Base-by-base conservation (phyloP, 2,329 filamentous ascomycete species). In the Lasiodiplodia hormozganensis region DNA sequence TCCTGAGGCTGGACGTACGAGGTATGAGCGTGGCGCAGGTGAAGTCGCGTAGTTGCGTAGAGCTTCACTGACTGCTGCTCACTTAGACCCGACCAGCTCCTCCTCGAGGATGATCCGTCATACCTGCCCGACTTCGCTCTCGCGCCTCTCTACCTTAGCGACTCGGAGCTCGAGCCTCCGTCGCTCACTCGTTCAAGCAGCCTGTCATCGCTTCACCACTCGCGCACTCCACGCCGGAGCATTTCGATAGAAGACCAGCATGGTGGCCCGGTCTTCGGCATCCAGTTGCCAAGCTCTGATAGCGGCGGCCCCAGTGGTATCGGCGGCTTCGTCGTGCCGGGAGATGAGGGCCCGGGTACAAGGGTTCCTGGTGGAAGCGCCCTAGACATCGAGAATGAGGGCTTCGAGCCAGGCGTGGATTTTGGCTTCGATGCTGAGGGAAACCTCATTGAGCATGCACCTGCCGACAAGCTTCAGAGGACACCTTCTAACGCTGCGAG, bases 71-170 rank as follows among this genome's bases (percentile, higher is more conserved):
- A 62, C 25, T 4, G 25, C 25, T 36, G 25, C 25, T 36, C 25
- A 21, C 18, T 14, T 62, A 97, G 93, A 73, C 89, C 87, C 5
- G 88, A 92, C 28, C 90, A 94, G 72, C 89, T 97, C 68, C 83
- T 93, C 3, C 84, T 98, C 2, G 84, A 87, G 66, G 93, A 98
- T 74, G 95, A 98, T 74, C 93, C 94, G 0, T 85, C 88, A 52
- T 97, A 98, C 76, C 80, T 92, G 11, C 89, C 90, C 0, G 88
- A 90, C 53, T 84, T 89, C 40, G 82, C 84, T 40, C 82, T 93
- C 31, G 87, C 89, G 1, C 82, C 85, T 0, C 83, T 91, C 68
- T 84, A 89, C 38, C 76, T 88, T 25, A 84, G 88, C 62, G 84
- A 88, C 64, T 76, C 87, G 47, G 76, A 82, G 38, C 69, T 80